Evolutionary conservation across 148 eudicot species (phyloP).

Genomic region (Chenopodium formosanum): DNA sequence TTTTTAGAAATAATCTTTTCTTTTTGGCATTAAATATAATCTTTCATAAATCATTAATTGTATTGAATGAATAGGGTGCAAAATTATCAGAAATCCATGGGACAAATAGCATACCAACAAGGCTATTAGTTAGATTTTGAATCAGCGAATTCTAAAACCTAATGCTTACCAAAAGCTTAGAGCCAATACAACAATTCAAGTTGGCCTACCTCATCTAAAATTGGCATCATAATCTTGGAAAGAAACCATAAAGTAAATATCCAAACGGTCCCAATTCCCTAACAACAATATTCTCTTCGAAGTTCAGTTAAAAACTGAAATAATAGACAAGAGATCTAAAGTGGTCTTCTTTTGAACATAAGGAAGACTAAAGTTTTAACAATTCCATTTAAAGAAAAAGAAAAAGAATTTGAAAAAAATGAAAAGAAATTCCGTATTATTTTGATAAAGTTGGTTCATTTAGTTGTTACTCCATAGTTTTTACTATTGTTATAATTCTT

Average conservation of each 20-base stretch:
- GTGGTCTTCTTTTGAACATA: constrained; percentile 18
- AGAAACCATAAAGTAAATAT: neutral
- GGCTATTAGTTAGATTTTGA: constrained; percentile 13
- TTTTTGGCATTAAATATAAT: too few species aligned
- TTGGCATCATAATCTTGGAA: constrained; percentile 10
- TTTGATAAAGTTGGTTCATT: too few species aligned
- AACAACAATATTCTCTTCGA: constrained; percentile 14
- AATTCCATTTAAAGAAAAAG: too few species aligned
- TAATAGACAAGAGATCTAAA: constrained; percentile 1
- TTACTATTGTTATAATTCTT: too few species aligned
- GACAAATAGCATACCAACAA: constrained; percentile 34
- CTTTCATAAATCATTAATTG: too few species aligned
- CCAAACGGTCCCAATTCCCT: constrained; percentile 23
- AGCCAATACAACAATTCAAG: constrained; percentile 21
- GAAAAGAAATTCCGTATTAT: too few species aligned
- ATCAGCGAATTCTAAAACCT: constrained; percentile 9
- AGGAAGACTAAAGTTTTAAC: neutral
- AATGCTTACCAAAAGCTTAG: constrained; percentile 13
- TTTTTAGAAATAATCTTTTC: too few species aligned
- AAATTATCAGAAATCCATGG: neutral
- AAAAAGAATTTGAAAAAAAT: neutral
- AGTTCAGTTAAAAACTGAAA: constrained; percentile 14
- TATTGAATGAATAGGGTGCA: neutral
- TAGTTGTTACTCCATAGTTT: too few species aligned
- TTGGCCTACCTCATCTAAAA: neutral